Conservation (phyloP, 2,329 filamentous ascomycete genomes). For the Fusarium chuoi region DNA sequence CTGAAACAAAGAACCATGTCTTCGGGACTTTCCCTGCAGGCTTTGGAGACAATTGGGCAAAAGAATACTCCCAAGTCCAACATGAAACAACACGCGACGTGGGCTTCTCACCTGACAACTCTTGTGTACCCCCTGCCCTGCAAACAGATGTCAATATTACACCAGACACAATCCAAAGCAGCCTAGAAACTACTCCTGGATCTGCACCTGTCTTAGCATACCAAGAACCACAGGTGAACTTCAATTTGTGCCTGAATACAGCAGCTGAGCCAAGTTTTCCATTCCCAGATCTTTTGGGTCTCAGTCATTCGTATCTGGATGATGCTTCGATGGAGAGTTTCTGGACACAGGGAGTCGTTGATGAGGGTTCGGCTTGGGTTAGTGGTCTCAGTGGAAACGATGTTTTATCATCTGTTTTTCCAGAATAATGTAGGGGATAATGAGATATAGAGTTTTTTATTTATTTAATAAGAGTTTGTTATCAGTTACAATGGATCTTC, state of each 20-base stretch:
- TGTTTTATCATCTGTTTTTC: too few species aligned
- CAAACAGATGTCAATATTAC: background rate
- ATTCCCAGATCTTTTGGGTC: background rate
- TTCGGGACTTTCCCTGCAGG: constrained; percentile 8
- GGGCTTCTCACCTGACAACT: background rate
- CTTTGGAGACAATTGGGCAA: constrained; percentile 9
- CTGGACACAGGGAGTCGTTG: background rate
- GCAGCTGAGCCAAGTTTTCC: background rate
- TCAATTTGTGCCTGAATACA: background rate
- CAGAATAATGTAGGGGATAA: background rate
- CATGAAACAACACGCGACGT: background rate
- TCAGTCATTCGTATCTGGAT: background rate
- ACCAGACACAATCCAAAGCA: background rate
- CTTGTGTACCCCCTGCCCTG: background rate
- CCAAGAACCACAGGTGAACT: background rate
- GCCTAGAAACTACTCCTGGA: background rate
- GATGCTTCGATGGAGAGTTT: background rate
- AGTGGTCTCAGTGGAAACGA: background rate
- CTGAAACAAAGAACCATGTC: constrained; percentile 5
- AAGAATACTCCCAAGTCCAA: background rate
- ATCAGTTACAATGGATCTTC: background rate
- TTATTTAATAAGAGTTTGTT: background rate
- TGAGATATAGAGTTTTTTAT: background rate
- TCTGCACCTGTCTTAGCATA: background rate
- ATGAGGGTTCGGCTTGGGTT: background rate